These are phyloP conservation scores for Tricholoma bakamatsutake DNA, from an alignment of 768 basidiomycete genomes.

Conservation along the genomic window DNA sequence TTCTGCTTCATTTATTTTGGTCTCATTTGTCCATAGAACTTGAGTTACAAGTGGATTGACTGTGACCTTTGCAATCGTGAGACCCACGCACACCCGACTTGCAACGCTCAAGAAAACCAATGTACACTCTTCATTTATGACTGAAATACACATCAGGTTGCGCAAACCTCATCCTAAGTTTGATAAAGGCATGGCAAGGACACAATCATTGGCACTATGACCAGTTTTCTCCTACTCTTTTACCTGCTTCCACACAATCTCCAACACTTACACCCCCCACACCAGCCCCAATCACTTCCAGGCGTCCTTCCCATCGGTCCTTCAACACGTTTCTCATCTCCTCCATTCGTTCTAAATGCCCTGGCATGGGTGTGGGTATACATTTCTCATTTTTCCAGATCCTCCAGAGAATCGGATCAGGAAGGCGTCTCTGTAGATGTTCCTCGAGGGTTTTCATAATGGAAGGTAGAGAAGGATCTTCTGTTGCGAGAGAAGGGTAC, in stretches of 20 bases:
- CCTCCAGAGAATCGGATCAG: slow-evolving; percentile 49
- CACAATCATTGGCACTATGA: background rate
- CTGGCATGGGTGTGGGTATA: slow-evolving; percentile 74
- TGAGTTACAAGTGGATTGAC: no score
- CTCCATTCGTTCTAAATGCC: slow-evolving; percentile 65
- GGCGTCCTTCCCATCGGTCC: slow-evolving; percentile 35
- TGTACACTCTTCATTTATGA: background rate
- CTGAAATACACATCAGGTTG: background rate
- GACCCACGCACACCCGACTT: background rate
- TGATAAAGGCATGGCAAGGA: background rate
- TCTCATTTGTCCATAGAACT: no score
- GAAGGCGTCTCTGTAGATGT: slow-evolving; percentile 43
- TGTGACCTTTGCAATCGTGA: no score
- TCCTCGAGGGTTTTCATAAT: slow-evolving; percentile 33
- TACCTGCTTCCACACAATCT: slow-evolving; percentile 78
- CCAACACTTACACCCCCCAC: slow-evolving; percentile 83
- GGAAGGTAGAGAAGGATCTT: slow-evolving; percentile 20
- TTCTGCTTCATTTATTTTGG: background rate
- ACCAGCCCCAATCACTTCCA: slow-evolving; percentile 79
- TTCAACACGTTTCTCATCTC: slow-evolving; percentile 45
- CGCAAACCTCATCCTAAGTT: background rate
- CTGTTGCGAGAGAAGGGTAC: slow-evolving; percentile 32
- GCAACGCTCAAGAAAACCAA: no score
- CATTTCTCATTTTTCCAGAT: slow-evolving; percentile 55
- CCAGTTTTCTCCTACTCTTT: slow-evolving; percentile 45